Evolutionary conservation across 495 filamentous ascomycete genomes (phyloP), one percentile per base, ranked within the genome.

Genomic region (Trichoderma gamsii): DNA sequence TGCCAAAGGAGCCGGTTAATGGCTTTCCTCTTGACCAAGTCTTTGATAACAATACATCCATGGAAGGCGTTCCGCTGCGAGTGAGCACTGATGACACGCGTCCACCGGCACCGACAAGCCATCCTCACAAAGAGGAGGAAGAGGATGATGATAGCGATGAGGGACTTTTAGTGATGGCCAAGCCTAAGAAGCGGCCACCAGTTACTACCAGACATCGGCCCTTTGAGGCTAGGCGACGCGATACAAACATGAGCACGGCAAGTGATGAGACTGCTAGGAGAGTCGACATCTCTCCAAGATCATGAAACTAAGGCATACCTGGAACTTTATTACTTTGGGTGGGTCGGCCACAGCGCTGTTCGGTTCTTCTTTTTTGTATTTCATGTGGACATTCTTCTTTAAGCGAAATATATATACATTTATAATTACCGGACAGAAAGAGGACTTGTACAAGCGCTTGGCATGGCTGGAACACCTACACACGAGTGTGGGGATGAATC

Each of bases 261-360:
- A 85, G 83, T 70, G 84, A 82, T 4, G 84, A 85, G 46, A 86
- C 84, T 59, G 84, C 84, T 46, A 85, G 85, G 75, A 85, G 84
- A 73, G 65, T 86, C 25, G n/a, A 74, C 49, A 74, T 79, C 2
- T 61, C 56, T 27, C 25, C 25, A 12, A 25, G 29, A 61, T 61
- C 16, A 61, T 29, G 25, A 21, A 7, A 61, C 9, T 16, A 32
- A 32, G 16, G 11, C 23, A 29, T 61, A 15, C 25, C 11, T 32
- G 16, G 56, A 4, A 32, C n/a, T n/a, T n/a, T n/a, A 9, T 32
- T 25, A 61, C 13, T 18, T 7, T n/a, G 13, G 44, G 15, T 49
- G 8, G 13, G 56, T 23, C 56, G 11, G 9, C 29, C 51, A 56
- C 0, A 25, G 51, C 51, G 44, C 44, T 38, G 35, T 38, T 38